Evolutionary conservation across 768 basidiomycete species (phyloP).

Genomic region (Russula sp.): DNA sequence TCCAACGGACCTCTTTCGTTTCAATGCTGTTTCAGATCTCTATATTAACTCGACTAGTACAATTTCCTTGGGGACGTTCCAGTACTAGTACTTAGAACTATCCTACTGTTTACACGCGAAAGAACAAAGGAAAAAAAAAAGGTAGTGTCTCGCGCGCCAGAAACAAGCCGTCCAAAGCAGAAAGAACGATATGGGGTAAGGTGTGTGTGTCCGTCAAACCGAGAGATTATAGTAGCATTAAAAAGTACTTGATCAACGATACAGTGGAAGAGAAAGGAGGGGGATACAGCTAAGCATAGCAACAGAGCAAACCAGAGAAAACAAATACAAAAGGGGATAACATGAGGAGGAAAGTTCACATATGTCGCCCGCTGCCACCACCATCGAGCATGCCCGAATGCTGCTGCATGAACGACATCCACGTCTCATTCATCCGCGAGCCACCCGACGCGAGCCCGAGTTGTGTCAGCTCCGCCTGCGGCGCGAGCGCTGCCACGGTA

Average conservation of each 20-base stretch:
- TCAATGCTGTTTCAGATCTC: background rate
- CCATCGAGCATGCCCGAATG: conserved; percentile 44
- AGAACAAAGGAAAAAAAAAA: background rate
- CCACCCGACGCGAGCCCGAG: conserved; percentile 51
- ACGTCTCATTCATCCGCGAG: conserved; percentile 49
- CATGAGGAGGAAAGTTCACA: background rate
- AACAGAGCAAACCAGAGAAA: background rate
- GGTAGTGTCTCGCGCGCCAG: background rate
- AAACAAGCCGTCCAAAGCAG: background rate
- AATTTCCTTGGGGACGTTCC: background rate
- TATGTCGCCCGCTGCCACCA: background rate
- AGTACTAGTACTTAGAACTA: background rate
- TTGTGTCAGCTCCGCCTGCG: conserved; percentile 44
- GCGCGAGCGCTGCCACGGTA: conserved; percentile 14
- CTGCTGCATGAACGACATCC: conserved; percentile 59
- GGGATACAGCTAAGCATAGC: background rate
- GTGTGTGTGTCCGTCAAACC: background rate
- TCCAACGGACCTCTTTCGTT: background rate
- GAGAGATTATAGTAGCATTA: too few relatives aligned
- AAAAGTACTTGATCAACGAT: background rate
- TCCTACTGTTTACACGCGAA: conserved; percentile 4
- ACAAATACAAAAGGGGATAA: background rate
- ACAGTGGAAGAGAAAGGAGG: background rate
- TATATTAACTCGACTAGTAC: conserved; percentile 6
- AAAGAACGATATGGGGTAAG: background rate